Evolutionary conservation across 2,329 filamentous ascomycete species (phyloP).

Genomic region (Fusarium torreyae): DNA sequence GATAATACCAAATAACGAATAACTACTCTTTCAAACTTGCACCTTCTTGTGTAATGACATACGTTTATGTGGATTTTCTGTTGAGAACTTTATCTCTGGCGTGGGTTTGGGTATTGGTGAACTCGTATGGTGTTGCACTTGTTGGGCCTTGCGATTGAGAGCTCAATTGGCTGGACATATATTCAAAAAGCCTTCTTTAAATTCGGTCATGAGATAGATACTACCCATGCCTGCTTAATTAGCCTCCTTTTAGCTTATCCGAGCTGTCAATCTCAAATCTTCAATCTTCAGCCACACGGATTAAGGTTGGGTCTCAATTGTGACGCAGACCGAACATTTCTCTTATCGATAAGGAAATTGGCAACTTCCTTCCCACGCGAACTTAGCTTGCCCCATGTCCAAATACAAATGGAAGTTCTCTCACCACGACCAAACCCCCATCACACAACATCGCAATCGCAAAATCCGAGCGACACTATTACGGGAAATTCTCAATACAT

Average conservation of each 20-base stretch:
- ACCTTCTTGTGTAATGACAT: background rate
- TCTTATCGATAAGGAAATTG: conserved; percentile 54
- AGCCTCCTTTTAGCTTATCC: background rate
- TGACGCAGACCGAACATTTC: conserved; percentile 21
- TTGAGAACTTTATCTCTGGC: conserved; percentile 2
- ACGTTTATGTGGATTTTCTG: background rate
- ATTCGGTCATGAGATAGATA: background rate
- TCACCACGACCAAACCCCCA: conserved; percentile 45
- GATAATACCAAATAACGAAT: conserved; percentile 38
- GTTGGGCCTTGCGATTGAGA: background rate
- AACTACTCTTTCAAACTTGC: background rate
- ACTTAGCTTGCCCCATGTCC: conserved; percentile 34
- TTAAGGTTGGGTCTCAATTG: background rate
- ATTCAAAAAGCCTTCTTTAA: background rate
- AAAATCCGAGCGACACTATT: conserved; percentile 25
- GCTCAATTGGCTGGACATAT: background rate
- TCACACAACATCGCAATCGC: conserved; percentile 44
- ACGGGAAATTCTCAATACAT: conserved; percentile 1
- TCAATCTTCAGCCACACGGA: background rate
- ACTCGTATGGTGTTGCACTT: background rate
- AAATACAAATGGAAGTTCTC: conserved; percentile 32
- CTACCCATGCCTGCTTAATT: too few species aligned
- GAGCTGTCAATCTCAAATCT: conserved; percentile 1
- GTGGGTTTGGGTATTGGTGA: too few species aligned
- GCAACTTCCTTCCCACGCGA: conserved; percentile 37